These are phyloP conservation scores for Pulveroboletus sp. DNA, from an alignment of 768 basidiomycete genomes.

Conservation along the genomic window DNA sequence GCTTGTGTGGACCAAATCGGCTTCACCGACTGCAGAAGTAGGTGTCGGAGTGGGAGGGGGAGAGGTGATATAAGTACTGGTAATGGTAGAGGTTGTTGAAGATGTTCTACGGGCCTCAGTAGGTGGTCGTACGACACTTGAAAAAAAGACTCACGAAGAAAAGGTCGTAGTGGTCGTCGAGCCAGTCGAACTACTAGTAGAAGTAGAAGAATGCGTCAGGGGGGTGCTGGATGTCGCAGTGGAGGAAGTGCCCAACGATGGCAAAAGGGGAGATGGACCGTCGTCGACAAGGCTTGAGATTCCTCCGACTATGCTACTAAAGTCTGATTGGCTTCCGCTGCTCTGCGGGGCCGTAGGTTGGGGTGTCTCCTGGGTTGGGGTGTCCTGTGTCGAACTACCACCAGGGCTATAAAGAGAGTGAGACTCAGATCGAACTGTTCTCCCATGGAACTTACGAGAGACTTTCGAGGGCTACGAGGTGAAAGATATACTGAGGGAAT, in stretches of 20 bases:
- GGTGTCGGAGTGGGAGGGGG: slow-evolving; percentile 10
- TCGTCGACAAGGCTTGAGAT: slow-evolving; percentile 15
- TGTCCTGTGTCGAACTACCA: slow-evolving; percentile 1
- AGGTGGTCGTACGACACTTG: not conserved
- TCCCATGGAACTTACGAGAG: slow-evolving; percentile 21
- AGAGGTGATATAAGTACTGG: slow-evolving; percentile 10
- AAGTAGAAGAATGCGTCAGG: slow-evolving; percentile 20
- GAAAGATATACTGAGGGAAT: not conserved
- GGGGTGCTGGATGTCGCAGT: slow-evolving; percentile 12
- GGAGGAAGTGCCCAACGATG: slow-evolving; percentile 20
- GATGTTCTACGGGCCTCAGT: slow-evolving; percentile 7
- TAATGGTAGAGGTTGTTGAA: slow-evolving; percentile 10
- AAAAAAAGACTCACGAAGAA: slow-evolving; percentile 20
- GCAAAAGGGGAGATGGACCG: slow-evolving; percentile 4
- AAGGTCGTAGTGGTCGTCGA: slow-evolving; percentile 18
- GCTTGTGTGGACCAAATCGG: slow-evolving; percentile 17
- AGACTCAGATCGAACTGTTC: not conserved
- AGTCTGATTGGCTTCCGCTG: not conserved
- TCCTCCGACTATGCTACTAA: slow-evolving; percentile 10
- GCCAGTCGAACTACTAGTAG: slow-evolving; percentile 26
- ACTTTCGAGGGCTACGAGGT: slow-evolving; percentile 12
- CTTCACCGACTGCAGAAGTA: slow-evolving; percentile 17
- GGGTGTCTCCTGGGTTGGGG: not conserved
- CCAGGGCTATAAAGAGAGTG: slow-evolving; percentile 9
- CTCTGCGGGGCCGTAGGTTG: slow-evolving; percentile 1